Base-by-base conservation (phyloP, 768 basidiomycete genomes). In the Mycena floridula region DNA sequence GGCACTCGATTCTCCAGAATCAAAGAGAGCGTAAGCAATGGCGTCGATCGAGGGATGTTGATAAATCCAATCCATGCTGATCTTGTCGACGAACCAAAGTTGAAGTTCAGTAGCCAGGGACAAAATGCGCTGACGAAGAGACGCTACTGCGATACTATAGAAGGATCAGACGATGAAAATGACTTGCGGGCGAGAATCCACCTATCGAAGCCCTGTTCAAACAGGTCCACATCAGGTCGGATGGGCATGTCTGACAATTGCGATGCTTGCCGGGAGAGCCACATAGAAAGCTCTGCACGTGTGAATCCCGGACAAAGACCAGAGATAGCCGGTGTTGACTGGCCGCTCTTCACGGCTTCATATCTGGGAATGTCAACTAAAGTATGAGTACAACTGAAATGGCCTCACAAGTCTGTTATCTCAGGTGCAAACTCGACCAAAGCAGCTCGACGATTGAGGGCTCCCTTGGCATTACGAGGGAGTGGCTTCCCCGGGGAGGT, bases 151-250 rank as follows among this genome's bases (percentile, higher is more conserved):
- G n/a, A 39, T 16, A 39, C 38, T 39, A 39, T 16, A 39, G 36
- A 15, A 11, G 5, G n/a, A 39, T 39, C 7, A 42, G 21, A 25
- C 5, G 5, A 5, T 9, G 24, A 15, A 39, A 40, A 13, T n/a
- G n/a, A n/a, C n/a, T n/a, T n/a, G 28, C 15, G 44, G 12, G 21
- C 18, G 9, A 4, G 3, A n/a, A 27, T 50, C 20, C 5, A 59
- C 60, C 59, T 64, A 37, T 65, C 64, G 16, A 61, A 59, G 3
- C 58, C 60, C 37, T 66, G 62, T 18, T 61, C 56, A 35, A 64
- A 63, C 16, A 62, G 36, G 42, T 58, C 57, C 8, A n/a, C 28
- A 5, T 53, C n/a, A n/a, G n/a, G n/a, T n/a, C n/a, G 52, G 2
- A 48, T 40, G n/a, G 42, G 16, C 7, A 53, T 15, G 42, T 48